Evolutionary conservation across 2,329 filamentous ascomycete species (phyloP).

Genomic region (Lachnellula occidentalis): DNA sequence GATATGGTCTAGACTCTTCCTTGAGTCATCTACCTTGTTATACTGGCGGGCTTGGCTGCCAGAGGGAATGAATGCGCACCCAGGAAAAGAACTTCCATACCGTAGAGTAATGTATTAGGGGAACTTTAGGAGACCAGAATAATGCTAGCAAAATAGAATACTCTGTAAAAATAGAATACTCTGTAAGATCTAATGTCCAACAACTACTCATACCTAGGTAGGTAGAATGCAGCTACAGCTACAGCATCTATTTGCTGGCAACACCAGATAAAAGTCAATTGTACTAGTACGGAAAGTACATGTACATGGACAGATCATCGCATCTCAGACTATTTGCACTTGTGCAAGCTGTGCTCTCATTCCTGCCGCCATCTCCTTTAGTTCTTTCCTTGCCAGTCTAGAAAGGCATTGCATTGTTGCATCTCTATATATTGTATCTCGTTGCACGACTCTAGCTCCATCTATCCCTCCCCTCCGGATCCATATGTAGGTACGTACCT

Average conservation of each 20-base stretch:
- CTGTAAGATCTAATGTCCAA: neutral
- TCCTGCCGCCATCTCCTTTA: neutral
- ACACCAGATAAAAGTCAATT: too few relatives aligned
- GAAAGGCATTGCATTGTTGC: neutral
- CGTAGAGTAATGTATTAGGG: neutral
- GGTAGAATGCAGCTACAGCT: too few relatives aligned
- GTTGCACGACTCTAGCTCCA: neutral
- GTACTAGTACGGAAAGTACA: neutral
- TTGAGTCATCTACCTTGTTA: too few relatives aligned
- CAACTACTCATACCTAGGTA: too few relatives aligned
- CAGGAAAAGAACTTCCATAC: neutral
- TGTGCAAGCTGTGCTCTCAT: neutral
- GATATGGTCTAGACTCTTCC: too few relatives aligned
- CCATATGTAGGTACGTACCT: too few relatives aligned
- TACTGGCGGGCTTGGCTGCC: too few relatives aligned
- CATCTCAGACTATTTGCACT: neutral
- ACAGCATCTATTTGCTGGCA: too few relatives aligned
- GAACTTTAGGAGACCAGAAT: too few relatives aligned
- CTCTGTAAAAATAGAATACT: too few relatives aligned
- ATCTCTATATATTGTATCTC: neutral
- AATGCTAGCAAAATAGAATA: too few relatives aligned
- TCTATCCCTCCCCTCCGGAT: neutral
- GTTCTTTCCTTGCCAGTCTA: neutral
- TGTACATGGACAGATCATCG: neutral
- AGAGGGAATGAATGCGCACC: neutral